These are phyloP conservation scores for Ophiobolus disseminans DNA, from an alignment of 2,329 filamentous ascomycete genomes.

Conservation along the genomic window DNA sequence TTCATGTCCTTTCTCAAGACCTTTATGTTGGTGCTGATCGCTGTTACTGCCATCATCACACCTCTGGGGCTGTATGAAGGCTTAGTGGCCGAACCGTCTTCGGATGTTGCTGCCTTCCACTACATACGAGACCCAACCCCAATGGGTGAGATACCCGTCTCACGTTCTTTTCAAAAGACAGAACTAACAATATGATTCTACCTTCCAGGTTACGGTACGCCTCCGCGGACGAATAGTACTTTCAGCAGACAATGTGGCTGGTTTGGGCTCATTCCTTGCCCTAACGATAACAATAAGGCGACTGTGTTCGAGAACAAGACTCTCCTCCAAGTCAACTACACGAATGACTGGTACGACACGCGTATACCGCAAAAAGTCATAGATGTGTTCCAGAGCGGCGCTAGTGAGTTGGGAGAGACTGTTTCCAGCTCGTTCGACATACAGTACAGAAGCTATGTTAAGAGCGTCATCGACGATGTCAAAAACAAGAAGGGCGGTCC, in stretches of 20 bases:
- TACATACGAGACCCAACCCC: conserved; percentile 50
- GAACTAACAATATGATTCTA: conserved; percentile 56
- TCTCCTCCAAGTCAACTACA: conserved; percentile 46
- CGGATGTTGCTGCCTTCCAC: conserved; percentile 37
- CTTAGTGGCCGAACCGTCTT: conserved; percentile 29
- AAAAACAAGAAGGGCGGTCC: not conserved
- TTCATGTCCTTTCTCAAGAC: conserved; percentile 22
- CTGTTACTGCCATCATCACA: conserved; percentile 55
- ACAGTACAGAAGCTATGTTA: conserved; percentile 42
- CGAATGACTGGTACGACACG: conserved; percentile 38
- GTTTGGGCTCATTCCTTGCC: conserved; percentile 5
- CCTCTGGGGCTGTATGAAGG: conserved; percentile 57
- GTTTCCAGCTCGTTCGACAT: conserved; percentile 56
- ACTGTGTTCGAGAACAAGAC: conserved; percentile 10
- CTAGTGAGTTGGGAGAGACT: conserved; percentile 30
- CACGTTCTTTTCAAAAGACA: conserved; percentile 42
- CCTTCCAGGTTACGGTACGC: conserved; percentile 52
- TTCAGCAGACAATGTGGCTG: conserved; percentile 46
- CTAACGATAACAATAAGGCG: conserved; percentile 23
- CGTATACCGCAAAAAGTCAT: conserved; percentile 44
- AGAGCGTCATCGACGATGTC: conserved; percentile 24
- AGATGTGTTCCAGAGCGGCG: conserved; percentile 51
- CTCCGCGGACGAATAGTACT: conserved; percentile 39
- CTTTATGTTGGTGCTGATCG: conserved; percentile 38
- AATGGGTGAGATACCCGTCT: too few species aligned